Conservation (phyloP, 352 stramenopile species). For the Phytophthora lateralis region DNA sequence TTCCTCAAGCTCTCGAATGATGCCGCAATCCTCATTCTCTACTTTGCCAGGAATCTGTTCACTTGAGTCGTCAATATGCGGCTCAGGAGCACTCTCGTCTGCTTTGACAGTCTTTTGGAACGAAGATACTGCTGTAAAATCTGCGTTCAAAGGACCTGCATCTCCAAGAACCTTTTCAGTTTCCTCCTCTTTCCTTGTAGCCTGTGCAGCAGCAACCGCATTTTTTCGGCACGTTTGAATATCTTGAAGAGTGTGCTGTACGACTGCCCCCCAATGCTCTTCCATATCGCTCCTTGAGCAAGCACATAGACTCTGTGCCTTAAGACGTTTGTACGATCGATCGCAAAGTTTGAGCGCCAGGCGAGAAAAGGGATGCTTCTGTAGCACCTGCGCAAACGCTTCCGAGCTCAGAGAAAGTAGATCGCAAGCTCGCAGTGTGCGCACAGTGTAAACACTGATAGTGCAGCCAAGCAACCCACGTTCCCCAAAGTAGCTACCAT, state of each 20-base stretch:
- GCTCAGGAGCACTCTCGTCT: background rate
- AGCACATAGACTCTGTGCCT: background rate
- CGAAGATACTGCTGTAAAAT: background rate
- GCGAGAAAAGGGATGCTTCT: constrained; percentile 24
- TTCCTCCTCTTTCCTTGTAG: background rate
- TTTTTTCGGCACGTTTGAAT: constrained; percentile 6
- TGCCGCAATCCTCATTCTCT: background rate
- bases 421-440: constrained; percentile 35
- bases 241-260: constrained; percentile 21
- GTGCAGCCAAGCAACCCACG: constrained; percentile 55
- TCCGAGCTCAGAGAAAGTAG: constrained; percentile 38
- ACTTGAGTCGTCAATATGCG: background rate
- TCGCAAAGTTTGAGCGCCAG: constrained; percentile 29
- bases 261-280: constrained; percentile 22
- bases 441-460: constrained; percentile 46
- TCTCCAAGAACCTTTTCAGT: background rate
- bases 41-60: background rate
- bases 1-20: background rate
- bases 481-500: constrained; percentile 67
- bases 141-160: background rate
- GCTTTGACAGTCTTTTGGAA: background rate
- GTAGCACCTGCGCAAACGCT: constrained; percentile 45
- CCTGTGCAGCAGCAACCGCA: constrained; percentile 10
- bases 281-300: constrained; percentile 36
- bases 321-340: constrained; percentile 20